phyloP scores from a whole-genome alignment of 1,139 yeast genomes.

The Hyphopichia wangnamkhiaoensis region DNA sequence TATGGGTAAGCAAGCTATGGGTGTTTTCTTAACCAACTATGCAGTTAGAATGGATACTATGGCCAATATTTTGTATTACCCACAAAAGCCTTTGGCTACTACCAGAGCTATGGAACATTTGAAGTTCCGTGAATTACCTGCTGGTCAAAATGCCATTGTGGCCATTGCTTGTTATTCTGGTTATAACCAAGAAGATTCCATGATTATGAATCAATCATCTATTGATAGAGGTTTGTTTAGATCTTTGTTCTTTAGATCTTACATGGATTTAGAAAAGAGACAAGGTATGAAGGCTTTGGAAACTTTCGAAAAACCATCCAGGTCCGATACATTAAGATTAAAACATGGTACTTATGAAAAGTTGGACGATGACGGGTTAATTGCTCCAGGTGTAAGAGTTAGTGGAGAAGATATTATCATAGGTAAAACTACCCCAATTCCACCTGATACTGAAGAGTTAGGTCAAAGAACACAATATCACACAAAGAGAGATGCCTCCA shows the following conservation, averaged over 20 bases:
- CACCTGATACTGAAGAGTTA: slow-evolving; percentile 96
- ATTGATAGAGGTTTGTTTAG: slow-evolving; percentile 96
- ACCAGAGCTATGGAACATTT: slow-evolving; percentile 98
- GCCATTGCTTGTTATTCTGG: slow-evolving; percentile 98
- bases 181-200: slow-evolving; percentile 99
- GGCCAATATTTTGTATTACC: slow-evolving; percentile 96
- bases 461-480: slow-evolving; percentile 98
- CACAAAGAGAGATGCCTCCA: slow-evolving; percentile 97
- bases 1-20: slow-evolving; percentile 99
- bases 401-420: slow-evolving; percentile 98
- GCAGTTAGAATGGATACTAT: slow-evolving; percentile 98
- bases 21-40: slow-evolving; percentile 96
- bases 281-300: slow-evolving; percentile 98
- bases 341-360: slow-evolving; percentile 98
- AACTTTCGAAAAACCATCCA: slow-evolving; percentile 92
- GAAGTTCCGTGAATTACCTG: slow-evolving; percentile 97
- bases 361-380: slow-evolving; percentile 95
- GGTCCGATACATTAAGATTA: slow-evolving; percentile 90
- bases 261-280: slow-evolving; percentile 98
- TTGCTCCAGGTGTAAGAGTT: slow-evolving; percentile 97
- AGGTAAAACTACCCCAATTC: slow-evolving; percentile 98
- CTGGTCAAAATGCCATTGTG: slow-evolving; percentile 98
- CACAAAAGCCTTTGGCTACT: slow-evolving; percentile 98
- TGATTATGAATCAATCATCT: slow-evolving; percentile 98
- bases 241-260: slow-evolving; percentile 92